Percentiles rank a stretch among this genome's conserved stretches.
Conservation (phyloP, 2,329 filamentous ascomycete species). For the Furcasterigmium furcatum region DNA sequence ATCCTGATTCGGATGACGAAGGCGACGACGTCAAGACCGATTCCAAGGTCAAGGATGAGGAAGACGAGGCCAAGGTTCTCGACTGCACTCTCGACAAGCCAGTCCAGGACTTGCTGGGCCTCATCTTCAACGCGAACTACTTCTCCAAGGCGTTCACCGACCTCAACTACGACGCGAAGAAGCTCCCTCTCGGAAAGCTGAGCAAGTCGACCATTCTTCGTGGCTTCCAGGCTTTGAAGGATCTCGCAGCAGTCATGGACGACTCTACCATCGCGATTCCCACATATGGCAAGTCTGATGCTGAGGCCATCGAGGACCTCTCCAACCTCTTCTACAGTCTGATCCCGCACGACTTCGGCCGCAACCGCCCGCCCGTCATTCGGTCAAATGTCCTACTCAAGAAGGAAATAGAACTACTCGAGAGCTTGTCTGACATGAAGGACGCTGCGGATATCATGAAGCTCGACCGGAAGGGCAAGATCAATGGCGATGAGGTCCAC, state of each 20-base stretch:
- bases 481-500: conserved; percentile 51
- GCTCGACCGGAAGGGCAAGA: conserved; percentile 38
- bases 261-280: conserved; percentile 42
- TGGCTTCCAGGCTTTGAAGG: conserved; percentile 75
- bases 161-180: conserved; percentile 70
- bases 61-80: conserved; percentile 17
- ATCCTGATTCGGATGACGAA: conserved; percentile 61
- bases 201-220: conserved; percentile 73
- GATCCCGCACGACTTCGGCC: conserved; percentile 80
- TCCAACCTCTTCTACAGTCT: conserved; percentile 79
- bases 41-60: conserved; percentile 27
- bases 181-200: conserved; percentile 80
- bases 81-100: conserved; percentile 55
- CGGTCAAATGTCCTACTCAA: conserved; percentile 55
- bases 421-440: conserved; percentile 83
- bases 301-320: conserved; percentile 52
- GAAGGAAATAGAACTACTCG: conserved; percentile 74
- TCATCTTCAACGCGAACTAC: conserved; percentile 79
- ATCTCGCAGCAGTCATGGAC: conserved; percentile 65
- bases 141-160: conserved; percentile 65
- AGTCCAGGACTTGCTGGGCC: conserved; percentile 67
- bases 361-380: conserved; percentile 70
- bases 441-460: conserved; percentile 77
- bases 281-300: conserved; percentile 34
- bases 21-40: conserved; percentile 26